Conservation (phyloP, 1,284 basidiomycete species). For the Sporisorium exsertum region DNA sequence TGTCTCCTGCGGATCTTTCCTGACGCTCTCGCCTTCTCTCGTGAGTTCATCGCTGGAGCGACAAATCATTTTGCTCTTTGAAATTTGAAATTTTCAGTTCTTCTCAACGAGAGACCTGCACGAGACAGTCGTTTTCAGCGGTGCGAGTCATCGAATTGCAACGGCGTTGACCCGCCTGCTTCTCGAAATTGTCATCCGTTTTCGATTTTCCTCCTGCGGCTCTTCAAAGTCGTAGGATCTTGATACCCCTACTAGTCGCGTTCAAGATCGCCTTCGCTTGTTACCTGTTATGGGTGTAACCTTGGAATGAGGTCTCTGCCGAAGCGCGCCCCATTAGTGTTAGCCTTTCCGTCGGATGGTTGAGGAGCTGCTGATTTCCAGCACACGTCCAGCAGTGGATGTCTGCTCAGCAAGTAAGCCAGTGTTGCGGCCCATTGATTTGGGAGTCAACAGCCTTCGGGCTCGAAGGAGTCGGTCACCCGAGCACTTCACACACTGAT, state of each 20-base stretch:
- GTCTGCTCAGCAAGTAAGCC: slow-evolving; percentile 54
- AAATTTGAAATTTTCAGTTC: slow-evolving; percentile 28
- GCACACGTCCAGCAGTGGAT: slow-evolving; percentile 52
- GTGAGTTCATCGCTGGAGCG: slow-evolving; percentile 6
- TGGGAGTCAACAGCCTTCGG: slow-evolving; percentile 46
- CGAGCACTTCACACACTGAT: slow-evolving; percentile 56
- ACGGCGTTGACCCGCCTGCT: background rate
- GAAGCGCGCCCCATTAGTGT: slow-evolving; percentile 56
- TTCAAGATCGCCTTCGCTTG: accelerated
- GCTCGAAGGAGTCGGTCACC: slow-evolving; percentile 59
- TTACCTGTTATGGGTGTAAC: slow-evolving; percentile 55
- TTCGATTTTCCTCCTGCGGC: background rate
- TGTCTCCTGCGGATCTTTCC: slow-evolving; percentile 3
- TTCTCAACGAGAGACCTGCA: background rate
- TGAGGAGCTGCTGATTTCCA: slow-evolving; percentile 48
- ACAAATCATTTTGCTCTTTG: slow-evolving; percentile 1
- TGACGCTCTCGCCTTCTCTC: background rate
- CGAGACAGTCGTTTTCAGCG: no score
- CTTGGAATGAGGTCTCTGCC: slow-evolving; percentile 52
- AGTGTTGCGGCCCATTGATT: slow-evolving; percentile 45
- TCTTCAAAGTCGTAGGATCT: slow-evolving; percentile 12
- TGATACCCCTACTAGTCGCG: no score
- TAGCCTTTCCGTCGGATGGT: slow-evolving; percentile 56
- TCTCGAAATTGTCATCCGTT: background rate
- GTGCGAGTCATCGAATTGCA: slow-evolving; percentile 23